Conservation (phyloP, 257 asterid genomes). For the Plectranthus barbatus region DNA sequence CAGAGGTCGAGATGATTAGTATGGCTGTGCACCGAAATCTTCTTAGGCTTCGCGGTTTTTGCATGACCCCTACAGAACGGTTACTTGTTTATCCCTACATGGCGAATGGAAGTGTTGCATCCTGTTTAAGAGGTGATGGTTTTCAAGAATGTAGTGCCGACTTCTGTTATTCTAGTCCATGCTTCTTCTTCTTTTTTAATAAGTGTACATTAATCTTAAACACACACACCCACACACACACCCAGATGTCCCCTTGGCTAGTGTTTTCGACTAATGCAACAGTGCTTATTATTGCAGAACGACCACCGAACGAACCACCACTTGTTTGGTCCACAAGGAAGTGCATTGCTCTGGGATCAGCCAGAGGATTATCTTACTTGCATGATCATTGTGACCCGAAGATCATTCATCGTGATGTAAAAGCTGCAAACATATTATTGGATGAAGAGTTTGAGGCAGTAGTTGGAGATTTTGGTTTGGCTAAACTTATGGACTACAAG, state of each 20-base stretch:
- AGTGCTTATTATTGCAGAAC: conserved; percentile 26
- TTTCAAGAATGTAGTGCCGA: neutral
- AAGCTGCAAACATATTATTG: conserved; percentile 48
- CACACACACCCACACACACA: no score
- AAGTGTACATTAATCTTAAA: no score
- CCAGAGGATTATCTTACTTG: conserved; percentile 44
- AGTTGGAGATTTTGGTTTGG: conserved; percentile 57
- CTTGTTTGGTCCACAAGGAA: conserved; percentile 47
- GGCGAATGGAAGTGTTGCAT: conserved; percentile 61
- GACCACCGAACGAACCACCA: conserved; percentile 40
- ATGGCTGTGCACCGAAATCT: conserved; percentile 62
- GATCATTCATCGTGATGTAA: conserved; percentile 52
- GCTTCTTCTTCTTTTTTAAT: no score
- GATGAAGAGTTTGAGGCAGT: conserved; percentile 60
- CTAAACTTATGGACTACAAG: conserved; percentile 51
- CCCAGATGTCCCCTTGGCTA: no score
- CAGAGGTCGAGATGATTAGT: conserved; percentile 53
- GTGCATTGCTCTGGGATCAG: conserved; percentile 49
- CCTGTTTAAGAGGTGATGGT: conserved; percentile 45
- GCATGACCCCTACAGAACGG: conserved; percentile 54
- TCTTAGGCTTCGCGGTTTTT: conserved; percentile 46
- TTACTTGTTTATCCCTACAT: conserved; percentile 51
- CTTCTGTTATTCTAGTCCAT: neutral
- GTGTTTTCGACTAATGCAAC: neutral
- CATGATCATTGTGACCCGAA: conserved; percentile 59